These are phyloP conservation scores for Paecilomyces sp. DNA, from an alignment of 2,329 filamentous ascomycete species.

Conservation along the genomic window DNA sequence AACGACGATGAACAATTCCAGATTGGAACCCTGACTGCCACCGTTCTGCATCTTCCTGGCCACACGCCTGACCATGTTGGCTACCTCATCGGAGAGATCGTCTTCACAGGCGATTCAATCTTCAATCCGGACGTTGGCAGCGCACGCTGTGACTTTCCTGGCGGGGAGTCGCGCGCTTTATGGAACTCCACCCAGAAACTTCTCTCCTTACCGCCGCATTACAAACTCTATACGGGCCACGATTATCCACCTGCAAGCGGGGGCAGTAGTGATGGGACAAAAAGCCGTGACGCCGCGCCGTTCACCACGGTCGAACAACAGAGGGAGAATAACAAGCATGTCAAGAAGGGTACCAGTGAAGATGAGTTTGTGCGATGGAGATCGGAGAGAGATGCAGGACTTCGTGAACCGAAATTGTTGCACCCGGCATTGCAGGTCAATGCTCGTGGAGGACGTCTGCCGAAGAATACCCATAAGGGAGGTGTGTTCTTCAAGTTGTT, in stretches of 20 bases:
- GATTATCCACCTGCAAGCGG: conserved; percentile 37
- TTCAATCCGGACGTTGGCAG: conserved; percentile 46
- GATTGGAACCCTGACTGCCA: conserved; percentile 42
- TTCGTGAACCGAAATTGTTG: conserved; percentile 27
- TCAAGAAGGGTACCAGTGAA: conserved; percentile 16
- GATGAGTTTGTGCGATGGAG: conserved; percentile 27
- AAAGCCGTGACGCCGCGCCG: conserved; percentile 14
- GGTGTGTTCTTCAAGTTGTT: conserved; percentile 9
- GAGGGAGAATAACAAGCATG: conserved; percentile 25
- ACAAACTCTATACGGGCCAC: conserved; percentile 47
- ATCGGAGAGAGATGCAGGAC: conserved; percentile 18
- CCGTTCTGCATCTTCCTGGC: conserved; percentile 50
- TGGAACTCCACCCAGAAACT: conserved; percentile 39
- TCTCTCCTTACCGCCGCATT: conserved; percentile 33
- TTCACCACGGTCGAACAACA: conserved; percentile 30
- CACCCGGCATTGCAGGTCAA: conserved; percentile 34
- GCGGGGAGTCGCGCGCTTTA: conserved; percentile 37
- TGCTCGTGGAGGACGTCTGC: conserved; percentile 29
- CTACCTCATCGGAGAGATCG: conserved; percentile 44
- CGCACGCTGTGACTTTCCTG: conserved; percentile 48
- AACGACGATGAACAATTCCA: conserved; percentile 48
- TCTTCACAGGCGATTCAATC: conserved; percentile 48
- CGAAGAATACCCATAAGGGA: conserved; percentile 11
- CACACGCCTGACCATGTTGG: conserved; percentile 57
- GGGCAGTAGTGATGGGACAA: conserved; percentile 5